Evolutionary conservation across 257 asterid species (phyloP).

Genomic region (Vinca minor): DNA sequence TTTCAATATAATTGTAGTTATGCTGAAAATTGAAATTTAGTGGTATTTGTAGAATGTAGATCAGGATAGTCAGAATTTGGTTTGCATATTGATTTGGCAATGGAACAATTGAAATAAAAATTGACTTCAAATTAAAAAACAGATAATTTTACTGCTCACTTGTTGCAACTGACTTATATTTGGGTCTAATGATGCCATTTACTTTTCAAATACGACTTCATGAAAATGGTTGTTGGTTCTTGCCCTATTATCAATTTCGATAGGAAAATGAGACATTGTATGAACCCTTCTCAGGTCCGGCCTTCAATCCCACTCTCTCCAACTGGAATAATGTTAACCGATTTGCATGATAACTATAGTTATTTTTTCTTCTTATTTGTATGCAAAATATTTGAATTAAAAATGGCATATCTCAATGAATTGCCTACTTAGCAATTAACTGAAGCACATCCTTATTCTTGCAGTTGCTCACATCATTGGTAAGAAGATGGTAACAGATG

Average conservation of each 20-base stretch:
- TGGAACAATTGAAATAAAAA: background rate
- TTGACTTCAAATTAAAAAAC: background rate
- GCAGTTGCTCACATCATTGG: conserved; percentile 84
- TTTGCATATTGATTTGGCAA: background rate
- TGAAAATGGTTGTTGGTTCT: background rate
- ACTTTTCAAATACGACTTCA: background rate
- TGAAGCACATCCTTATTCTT: conserved; percentile 14
- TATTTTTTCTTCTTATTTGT: background rate
- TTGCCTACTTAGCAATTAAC: background rate
- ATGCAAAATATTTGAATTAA: background rate
- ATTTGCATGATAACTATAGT: background rate
- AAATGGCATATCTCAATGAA: background rate
- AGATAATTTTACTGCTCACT: background rate
- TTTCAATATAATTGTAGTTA: no score
- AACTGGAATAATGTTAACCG: background rate
- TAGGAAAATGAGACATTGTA: no score
- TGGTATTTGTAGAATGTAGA: background rate
- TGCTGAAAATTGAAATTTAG: background rate
- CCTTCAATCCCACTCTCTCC: background rate
- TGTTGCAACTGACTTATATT: background rate
- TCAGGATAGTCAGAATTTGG: no score
- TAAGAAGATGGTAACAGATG: conserved; percentile 67
- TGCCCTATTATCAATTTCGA: background rate
- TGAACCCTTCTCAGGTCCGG: background rate
- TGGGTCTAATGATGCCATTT: background rate